Evolutionary conservation across 257 asterid genomes (phyloP).

Genomic region (Solanum rostratum): DNA sequence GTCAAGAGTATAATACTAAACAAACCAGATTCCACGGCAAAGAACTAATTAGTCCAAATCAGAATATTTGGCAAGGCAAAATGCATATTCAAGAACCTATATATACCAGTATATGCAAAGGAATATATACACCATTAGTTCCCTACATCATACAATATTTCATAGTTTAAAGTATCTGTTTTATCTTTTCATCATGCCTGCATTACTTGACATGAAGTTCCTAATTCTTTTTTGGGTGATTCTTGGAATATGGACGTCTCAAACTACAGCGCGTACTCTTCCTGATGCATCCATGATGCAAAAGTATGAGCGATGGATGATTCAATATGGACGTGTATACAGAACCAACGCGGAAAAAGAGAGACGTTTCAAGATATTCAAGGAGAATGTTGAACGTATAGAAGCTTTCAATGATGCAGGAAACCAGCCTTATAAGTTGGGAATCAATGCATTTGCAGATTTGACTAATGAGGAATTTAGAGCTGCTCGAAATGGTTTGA

Average conservation of each 20-base stretch:
- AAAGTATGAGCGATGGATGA: slow-evolving; percentile 8
- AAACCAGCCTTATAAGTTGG: slow-evolving; percentile 2
- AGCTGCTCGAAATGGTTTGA: slow-evolving; percentile 7
- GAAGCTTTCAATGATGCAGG: slow-evolving; percentile 6
- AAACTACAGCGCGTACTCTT: slow-evolving; percentile 2
- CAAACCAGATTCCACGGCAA: not conserved
- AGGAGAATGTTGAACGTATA: not conserved
- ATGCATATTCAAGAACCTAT: not conserved
- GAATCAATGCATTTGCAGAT: slow-evolving; percentile 11
- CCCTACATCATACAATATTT: not conserved
- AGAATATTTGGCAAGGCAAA: not conserved
- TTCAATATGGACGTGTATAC: slow-evolving; percentile 8
- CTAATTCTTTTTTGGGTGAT: not conserved
- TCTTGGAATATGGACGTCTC: slow-evolving; percentile 1
- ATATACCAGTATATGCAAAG: not conserved
- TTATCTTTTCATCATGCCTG: not conserved
- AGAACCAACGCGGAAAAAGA: not conserved
- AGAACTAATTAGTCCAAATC: not conserved
- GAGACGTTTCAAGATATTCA: slow-evolving; percentile 10
- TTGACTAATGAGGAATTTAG: slow-evolving; percentile 10
- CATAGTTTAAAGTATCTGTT: not conserved
- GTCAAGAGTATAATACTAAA: not conserved
- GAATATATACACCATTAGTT: not conserved
- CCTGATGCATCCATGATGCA: not conserved
- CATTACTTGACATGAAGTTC: not conserved